Evolutionary conservation across 352 stramenopile genomes (phyloP).

Genomic region (Phytophthora brassicae): DNA sequence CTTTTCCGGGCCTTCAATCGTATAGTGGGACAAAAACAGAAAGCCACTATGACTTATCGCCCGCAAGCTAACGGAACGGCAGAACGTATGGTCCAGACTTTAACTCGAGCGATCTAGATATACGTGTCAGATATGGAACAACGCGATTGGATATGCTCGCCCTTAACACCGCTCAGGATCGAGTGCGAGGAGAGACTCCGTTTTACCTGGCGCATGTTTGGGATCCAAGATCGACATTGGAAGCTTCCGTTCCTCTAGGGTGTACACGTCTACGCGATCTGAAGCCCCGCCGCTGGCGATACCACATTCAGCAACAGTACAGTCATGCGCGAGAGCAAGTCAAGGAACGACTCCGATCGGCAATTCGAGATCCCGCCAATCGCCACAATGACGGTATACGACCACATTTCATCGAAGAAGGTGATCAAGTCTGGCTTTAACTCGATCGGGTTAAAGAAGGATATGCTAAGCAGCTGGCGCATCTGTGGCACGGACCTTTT

Average conservation of each 20-base stretch:
- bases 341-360: background rate
- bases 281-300: background rate
- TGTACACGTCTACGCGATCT: background rate
- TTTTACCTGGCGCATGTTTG: background rate
- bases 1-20: background rate
- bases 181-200: background rate
- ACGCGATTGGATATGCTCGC: constrained; percentile 35
- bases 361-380: background rate
- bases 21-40: background rate
- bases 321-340: background rate
- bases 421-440: background rate
- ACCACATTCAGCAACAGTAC: background rate
- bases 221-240: background rate
- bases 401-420: background rate
- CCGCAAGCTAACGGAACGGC: constrained; percentile 20
- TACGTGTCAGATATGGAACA: constrained; percentile 23
- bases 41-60: constrained; percentile 18
- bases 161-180: constrained; percentile 18
- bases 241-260: background rate
- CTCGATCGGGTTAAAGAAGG: background rate
- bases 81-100: constrained; percentile 27
- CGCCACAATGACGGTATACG: background rate
- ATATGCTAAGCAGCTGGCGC: background rate
- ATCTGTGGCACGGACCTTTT: background rate
- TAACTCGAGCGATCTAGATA: constrained; percentile 17